Base-by-base conservation (phyloP, 2,329 filamentous ascomycete genomes). In the Fusarium scirpi region DNA sequence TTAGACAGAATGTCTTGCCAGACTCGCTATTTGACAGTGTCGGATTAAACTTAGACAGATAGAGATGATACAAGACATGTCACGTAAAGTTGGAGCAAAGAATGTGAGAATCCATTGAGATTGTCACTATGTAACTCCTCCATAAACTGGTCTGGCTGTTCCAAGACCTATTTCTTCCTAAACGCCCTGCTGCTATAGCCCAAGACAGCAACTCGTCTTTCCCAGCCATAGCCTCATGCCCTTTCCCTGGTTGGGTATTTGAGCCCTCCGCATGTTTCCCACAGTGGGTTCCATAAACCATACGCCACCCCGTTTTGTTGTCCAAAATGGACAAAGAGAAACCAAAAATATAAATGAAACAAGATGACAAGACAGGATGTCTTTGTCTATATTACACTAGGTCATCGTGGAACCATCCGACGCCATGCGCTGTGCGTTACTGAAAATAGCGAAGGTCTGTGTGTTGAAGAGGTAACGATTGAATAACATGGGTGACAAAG, bases 311-410 rank as follows among this genome's bases (percentile, higher is more conserved):
- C 64, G 34, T 70, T 71, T 75, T 69, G 58, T 61, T 68, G 62
- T 75, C 74, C 68, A 71, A 73, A 66, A 58, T 58, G 53, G 60
- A 72, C 65, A 65, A 65, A 56, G 40, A 45, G 41, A 72, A 67
- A 60, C 48, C 53, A 70, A 73, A 55, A 65, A 51, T 62, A 58
- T 63, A 71, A 70, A 56, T 58, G 64, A 72, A 69, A 69, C 51
- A 73, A 55, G 65, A 47, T 67, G 57, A 69, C 61, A 60, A 72
- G 62, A 55, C 65, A 16, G 22, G 40, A 60, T 55, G 69, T 52
- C 65, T 67, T 73, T 62, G 61, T 72, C 74, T 76, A 75, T 70
- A 76, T 76, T 76, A 75, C 71, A 76, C 65, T 74, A 72, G 62
- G 67, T 68, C 61, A 63, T 74, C 64, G 49, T 60, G 56, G 58